Evolutionary conservation across 345 rosid species (phyloP), one percentile per base, ranked within the genome.

Genomic region (Dipteronia sinensis): DNA sequence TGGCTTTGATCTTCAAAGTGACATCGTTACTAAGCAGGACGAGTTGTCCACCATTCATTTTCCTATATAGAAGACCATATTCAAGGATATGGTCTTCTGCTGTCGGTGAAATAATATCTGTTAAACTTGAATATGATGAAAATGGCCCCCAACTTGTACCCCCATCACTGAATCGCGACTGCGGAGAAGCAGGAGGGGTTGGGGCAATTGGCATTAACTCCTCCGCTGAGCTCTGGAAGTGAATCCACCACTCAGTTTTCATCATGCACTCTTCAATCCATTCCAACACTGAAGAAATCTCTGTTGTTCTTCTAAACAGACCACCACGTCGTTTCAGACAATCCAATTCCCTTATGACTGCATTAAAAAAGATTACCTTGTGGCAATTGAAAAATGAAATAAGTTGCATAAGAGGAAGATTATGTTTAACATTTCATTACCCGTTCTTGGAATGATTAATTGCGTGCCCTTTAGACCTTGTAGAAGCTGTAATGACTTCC

Each of bases 391-490:
- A 44, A 4, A 34, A 67, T 51, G 46, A 46, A 72, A 5, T 7
- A 42, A 42, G 46, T 2, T 42, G 16, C n/a, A 71, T 46, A 58
- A 75, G 27, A 71, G 19, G 22, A 27, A 23, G 63, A 63, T 40
- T 64, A 34, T 13, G 38, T 6, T 67, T 10, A 29, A 34, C 49
- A 46, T 63, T 66, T 61, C 10, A 13, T 84, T 90, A 94, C 99
- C 97, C 62, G 80, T 90, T 82, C 93, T 84, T 69, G 97, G 97
- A 75, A 94, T 79, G 80, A 91, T 76, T 75, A 96, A 65, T 31
- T 72, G 90, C 63, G 98, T 96, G 65, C 95, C 88, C 82, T 88
- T 92, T 78, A 96, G 90, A 80, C 98, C 99, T 87, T 90, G 92
- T 74, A 96, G 87, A 64, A 94, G 89, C 85, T 89, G 90, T 65